Conservation (phyloP, 2,329 filamentous ascomycete genomes). For the Diaporthe citriasiana region DNA sequence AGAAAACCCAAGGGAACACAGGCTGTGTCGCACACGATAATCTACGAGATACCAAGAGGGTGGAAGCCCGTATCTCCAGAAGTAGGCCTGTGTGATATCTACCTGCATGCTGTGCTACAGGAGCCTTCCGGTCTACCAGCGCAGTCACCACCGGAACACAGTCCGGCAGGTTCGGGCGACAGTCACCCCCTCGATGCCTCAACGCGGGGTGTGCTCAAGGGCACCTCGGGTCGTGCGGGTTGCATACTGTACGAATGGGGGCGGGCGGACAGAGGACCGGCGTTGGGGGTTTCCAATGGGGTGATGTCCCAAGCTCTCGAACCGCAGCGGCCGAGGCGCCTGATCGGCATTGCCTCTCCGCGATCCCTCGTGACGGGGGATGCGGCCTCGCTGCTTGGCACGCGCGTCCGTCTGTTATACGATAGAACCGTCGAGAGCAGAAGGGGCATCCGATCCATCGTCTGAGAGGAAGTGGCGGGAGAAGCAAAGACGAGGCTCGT, state of each 20-base stretch:
- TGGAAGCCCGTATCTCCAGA: background rate
- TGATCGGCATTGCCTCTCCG: slow-evolving; percentile 23
- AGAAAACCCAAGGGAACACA: background rate
- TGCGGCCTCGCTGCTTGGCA: background rate
- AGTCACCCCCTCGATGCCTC: slow-evolving; percentile 16
- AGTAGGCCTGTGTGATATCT: background rate
- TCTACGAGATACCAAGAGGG: background rate
- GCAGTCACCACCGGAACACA: background rate
- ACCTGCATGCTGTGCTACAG: slow-evolving; percentile 21
- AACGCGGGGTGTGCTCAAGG: background rate
- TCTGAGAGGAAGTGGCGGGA: background rate
- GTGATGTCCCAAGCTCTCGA: slow-evolving; percentile 12
- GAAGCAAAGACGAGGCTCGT: slow-evolving; percentile 4
- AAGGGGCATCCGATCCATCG: background rate
- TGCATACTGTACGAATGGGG: slow-evolving; percentile 1
- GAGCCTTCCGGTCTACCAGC: background rate
- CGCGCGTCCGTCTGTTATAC: background rate
- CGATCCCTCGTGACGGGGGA: slow-evolving; percentile 6
- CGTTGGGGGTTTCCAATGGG: background rate
- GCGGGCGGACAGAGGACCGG: slow-evolving; percentile 25
- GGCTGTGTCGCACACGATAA: background rate
- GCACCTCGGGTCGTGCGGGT: slow-evolving; percentile 8
- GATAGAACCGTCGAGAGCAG: slow-evolving; percentile 3
- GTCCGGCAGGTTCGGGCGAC: slow-evolving; percentile 8
- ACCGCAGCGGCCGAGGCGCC: slow-evolving; percentile 23